Evolutionary conservation across 192 early-diverging fungal species (phyloP).

Genomic region (Funneliformis geosporum): DNA sequence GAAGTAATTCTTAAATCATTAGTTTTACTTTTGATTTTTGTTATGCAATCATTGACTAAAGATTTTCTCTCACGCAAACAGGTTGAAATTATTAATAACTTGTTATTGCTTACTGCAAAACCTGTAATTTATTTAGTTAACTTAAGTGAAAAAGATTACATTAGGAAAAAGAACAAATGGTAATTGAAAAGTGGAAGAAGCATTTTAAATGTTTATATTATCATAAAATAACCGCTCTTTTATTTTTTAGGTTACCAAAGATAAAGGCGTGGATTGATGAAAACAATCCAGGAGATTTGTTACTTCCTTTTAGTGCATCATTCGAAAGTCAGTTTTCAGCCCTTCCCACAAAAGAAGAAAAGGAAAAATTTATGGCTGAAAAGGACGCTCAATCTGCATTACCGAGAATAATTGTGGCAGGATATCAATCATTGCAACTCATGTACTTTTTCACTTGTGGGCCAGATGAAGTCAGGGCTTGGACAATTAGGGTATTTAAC

Average conservation of each 20-base stretch:
- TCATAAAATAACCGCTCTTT: neutral
- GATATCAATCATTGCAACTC: slow-evolving; percentile 84
- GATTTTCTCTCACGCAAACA: neutral
- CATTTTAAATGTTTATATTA: neutral
- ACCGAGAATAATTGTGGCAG: slow-evolving; percentile 90
- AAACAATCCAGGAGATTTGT: slow-evolving; percentile 83
- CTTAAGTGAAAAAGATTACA: slow-evolving; percentile 84
- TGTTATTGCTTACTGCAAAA: slow-evolving; percentile 91
- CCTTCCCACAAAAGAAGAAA: slow-evolving; percentile 52
- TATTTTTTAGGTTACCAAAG: slow-evolving; percentile 60
- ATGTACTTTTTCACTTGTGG: slow-evolving; percentile 97
- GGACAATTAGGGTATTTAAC: slow-evolving; percentile 68
- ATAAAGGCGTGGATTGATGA: slow-evolving; percentile 94
- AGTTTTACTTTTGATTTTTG: neutral
- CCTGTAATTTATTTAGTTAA: slow-evolving; percentile 95
- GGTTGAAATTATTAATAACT: slow-evolving; percentile 81
- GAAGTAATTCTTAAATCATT: slow-evolving; percentile 55
- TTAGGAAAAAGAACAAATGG: slow-evolving; percentile 96
- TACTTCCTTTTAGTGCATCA: slow-evolving; percentile 89
- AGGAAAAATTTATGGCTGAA: slow-evolving; percentile 63
- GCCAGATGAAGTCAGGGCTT: slow-evolving; percentile 87
- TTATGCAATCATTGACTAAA: neutral
- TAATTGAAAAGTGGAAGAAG: neutral
- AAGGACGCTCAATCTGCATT: slow-evolving; percentile 68
- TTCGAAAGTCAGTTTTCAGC: slow-evolving; percentile 59